A percentile compares a stretch with the other conserved stretches of the same genome.
Conservation (phyloP, 140 eudicot genomes). For the Cichorium intybus region DNA sequence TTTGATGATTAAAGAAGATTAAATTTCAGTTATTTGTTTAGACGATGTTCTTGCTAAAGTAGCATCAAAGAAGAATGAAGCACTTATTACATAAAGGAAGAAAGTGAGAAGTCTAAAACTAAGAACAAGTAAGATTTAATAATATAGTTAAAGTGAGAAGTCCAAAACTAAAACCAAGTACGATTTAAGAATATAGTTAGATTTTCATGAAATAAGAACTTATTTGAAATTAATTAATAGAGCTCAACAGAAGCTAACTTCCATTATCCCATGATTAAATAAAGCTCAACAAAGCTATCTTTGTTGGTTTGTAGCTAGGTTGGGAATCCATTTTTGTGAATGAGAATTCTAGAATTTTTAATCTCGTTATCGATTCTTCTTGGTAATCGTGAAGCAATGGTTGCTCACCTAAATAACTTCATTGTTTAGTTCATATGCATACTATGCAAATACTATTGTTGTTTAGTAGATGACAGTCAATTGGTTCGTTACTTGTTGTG, state of each 20-base stretch:
- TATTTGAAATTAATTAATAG: conserved; percentile 16
- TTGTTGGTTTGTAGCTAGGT: conserved; percentile 18
- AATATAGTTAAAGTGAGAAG: no score
- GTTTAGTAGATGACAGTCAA: not conserved
- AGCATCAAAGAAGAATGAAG: conserved; percentile 73
- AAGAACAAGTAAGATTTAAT: conserved; percentile 96
- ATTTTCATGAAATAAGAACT: conserved; percentile 1
- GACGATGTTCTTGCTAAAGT: conserved; percentile 78
- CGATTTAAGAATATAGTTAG: conserved; percentile 3
- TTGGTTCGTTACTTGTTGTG: conserved; percentile 55
- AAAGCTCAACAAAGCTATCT: conserved; percentile 76
- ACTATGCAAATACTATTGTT: no score
- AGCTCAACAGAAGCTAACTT: conserved; percentile 62
- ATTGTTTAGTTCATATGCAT: not conserved
- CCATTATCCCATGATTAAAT: conserved; percentile 72
- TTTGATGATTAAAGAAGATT: not conserved
- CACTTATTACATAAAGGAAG: conserved; percentile 91
- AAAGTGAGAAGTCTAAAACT: conserved; percentile 85
- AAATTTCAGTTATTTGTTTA: conserved; percentile 13
- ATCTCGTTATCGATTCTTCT: conserved; percentile 84
- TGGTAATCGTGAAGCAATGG: conserved; percentile 59
- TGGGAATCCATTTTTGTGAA: conserved; percentile 45
- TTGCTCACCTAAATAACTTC: conserved; percentile 56
- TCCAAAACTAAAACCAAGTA: no score
- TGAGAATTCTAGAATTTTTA: conserved; percentile 72